Conservation (phyloP, 192 early-diverging fungal genomes). For the Chytriomyces sp. region DNA sequence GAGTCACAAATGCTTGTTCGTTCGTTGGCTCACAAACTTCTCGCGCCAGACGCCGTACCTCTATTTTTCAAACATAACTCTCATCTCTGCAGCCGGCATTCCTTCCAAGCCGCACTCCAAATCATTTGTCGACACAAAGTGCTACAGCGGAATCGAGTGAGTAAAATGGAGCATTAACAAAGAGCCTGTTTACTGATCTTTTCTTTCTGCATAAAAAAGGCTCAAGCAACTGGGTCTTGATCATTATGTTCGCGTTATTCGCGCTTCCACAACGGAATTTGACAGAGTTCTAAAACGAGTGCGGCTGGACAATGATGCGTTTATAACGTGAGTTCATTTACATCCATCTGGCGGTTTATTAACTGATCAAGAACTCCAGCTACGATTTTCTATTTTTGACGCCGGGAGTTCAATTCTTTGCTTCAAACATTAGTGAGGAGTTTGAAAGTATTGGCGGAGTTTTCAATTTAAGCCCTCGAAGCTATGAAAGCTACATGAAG, state of each 20-base stretch:
- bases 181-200: background rate
- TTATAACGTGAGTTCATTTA: slow-evolving; percentile 32
- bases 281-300: slow-evolving; percentile 48
- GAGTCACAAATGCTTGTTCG: slow-evolving; percentile 4
- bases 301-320: slow-evolving; percentile 38
- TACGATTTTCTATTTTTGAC: slow-evolving; percentile 60
- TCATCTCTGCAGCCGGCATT: slow-evolving; percentile 47
- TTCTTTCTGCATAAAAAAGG: slow-evolving; percentile 25
- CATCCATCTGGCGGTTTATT: background rate
- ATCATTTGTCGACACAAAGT: slow-evolving; percentile 42
- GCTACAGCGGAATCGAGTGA: slow-evolving; percentile 44
- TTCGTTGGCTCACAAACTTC: background rate
- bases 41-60: slow-evolving; percentile 43
- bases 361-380: slow-evolving; percentile 26
- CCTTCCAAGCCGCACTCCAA: slow-evolving; percentile 15
- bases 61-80: slow-evolving; percentile 51
- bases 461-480: slow-evolving; percentile 32
- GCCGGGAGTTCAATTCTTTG: slow-evolving; percentile 54
- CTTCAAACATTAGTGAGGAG: slow-evolving; percentile 31
- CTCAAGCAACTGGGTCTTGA: slow-evolving; percentile 54
- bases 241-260: slow-evolving; percentile 48
- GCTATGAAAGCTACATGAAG: slow-evolving; percentile 30
- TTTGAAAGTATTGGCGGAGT: slow-evolving; percentile 43
- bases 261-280: slow-evolving; percentile 40
- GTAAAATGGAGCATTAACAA: background rate